Conservation (phyloP, 768 basidiomycete genomes). For the Fistulinella prunicolor region DNA sequence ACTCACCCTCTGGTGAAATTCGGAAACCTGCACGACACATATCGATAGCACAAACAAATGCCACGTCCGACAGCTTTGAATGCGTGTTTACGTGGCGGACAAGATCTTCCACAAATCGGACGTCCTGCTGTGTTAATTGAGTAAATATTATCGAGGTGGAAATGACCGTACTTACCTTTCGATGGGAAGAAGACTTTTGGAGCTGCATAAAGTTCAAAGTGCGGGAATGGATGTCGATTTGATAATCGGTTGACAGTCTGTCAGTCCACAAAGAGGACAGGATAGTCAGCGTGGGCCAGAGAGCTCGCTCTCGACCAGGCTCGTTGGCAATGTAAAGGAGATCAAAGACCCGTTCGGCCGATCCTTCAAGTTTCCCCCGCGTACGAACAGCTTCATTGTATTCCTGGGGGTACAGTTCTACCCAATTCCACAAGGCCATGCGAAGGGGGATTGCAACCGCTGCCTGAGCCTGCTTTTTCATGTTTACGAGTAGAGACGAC, state of each 20-base stretch:
- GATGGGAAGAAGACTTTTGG: conserved; percentile 30
- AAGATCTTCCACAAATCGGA: conserved; percentile 61
- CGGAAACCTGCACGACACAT: conserved; percentile 65
- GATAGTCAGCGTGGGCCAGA: conserved; percentile 81
- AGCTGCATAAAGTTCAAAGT: conserved; percentile 28
- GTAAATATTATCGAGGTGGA: not conserved
- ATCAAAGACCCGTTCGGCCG: conserved; percentile 86
- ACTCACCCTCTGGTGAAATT: conserved; percentile 53
- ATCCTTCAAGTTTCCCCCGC: conserved; percentile 69
- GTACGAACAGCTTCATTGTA: conserved; percentile 68
- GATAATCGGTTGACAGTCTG: conserved; percentile 57
- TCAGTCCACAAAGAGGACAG: conserved; percentile 76
- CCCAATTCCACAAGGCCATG: conserved; percentile 88
- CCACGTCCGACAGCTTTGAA: conserved; percentile 62
- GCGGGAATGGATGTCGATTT: conserved; percentile 35
- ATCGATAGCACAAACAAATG: conserved; percentile 72
- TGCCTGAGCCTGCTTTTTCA: conserved; percentile 70
- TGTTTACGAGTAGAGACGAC: conserved; percentile 77
- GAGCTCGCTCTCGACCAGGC: conserved; percentile 45
- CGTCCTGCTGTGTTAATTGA: conserved; percentile 33
- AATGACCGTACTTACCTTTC: conserved; percentile 22
- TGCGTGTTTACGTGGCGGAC: conserved; percentile 52
- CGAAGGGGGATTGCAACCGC: conserved; percentile 73
- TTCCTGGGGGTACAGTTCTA: conserved; percentile 72
- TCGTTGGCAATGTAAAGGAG: conserved; percentile 54